phyloP scores from a whole-genome alignment of 805 yeast genomes.

The Helenozyma rhizophorensis region DNA sequence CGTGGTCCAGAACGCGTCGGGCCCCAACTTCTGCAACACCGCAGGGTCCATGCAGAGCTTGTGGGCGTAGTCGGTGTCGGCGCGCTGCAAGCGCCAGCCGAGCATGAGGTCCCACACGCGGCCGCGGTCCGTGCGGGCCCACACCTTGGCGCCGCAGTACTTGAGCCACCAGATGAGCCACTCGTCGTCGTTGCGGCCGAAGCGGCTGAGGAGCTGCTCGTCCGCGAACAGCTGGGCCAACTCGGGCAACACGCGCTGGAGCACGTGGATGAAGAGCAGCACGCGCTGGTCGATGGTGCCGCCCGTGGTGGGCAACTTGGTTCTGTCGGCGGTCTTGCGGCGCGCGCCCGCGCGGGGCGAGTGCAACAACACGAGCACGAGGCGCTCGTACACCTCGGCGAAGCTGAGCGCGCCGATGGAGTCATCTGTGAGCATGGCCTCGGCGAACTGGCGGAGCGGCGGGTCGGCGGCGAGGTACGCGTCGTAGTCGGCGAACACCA shows the following conservation, averaged over 20 bases:
- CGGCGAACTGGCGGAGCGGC: conserved; percentile 19
- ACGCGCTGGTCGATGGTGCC: conserved; percentile 65
- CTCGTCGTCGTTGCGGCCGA: conserved; percentile 61
- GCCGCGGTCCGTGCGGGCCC: conserved; percentile 79
- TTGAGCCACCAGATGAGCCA: conserved; percentile 97
- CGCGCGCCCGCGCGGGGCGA: conserved; percentile 49
- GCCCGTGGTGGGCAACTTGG: conserved; percentile 49
- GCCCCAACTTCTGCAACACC: conserved; percentile 41
- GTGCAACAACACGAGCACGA: conserved; percentile 71
- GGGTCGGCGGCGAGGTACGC: conserved; percentile 32
- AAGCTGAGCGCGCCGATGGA: conserved; percentile 43
- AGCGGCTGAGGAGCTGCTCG: conserved; percentile 66
- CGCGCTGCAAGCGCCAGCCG: conserved; percentile 58
- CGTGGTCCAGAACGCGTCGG: conserved; percentile 59
- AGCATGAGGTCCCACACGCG: conserved; percentile 84
- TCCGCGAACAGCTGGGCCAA: conserved; percentile 70
- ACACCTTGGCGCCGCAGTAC: conserved; percentile 81
- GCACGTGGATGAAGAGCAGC: conserved; percentile 60
- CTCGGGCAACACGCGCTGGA: conserved; percentile 68
- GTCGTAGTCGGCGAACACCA: conserved; percentile 35
- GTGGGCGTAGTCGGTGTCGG: conserved; percentile 27
- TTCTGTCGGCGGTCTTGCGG: conserved; percentile 17
- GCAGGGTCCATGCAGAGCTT: conserved; percentile 26
- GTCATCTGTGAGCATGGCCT: conserved; percentile 24
- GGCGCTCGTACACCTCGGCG: conserved; percentile 68